Evolutionary conservation across 495 filamentous ascomycete genomes (phyloP), one percentile per base, ranked within the genome.

Genomic region (Aspergillus asperescens): DNA sequence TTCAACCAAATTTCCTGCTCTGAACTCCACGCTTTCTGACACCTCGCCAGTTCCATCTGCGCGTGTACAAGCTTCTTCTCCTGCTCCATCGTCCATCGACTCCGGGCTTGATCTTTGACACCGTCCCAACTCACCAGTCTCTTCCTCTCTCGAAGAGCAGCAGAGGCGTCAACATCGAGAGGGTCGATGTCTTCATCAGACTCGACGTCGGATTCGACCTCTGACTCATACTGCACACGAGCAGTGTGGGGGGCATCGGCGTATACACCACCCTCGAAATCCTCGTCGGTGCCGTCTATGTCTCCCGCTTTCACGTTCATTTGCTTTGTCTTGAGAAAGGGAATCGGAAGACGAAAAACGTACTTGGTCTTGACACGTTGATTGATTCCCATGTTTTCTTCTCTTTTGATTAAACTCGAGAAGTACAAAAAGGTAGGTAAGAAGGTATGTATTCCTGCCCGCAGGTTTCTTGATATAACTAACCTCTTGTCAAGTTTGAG

Each of bases 21-120:
- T 1, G 71, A 74, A 46, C 67, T 72, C 71, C 71, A 74, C 4
- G 71, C 69, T 44, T 67, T 74, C 45, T 74, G 71, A 55, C 71
- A 74, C 34, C 64, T 47, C 27, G 57, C 63, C 32, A 74, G 47
- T 39, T 74, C 59, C 12, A 50, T 55, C 46, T 61, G 44, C 1
- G 71, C 71, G 48, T 58, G 56, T 5, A 50, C 39, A 42, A 74
- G 58, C 41, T 70, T 59, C 2, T 50, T 52, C 37, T 74, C 71
- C 37, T 71, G 71, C 23, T 68, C 62, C 1, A 18, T 51, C 9
- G 69, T 70, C 71, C 71, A 74, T 19, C 66, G 66, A 34, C 52
- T 34, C 6, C 44, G 29, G 12, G 20, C 60, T 35, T 48, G 54
- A 43, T 59, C 66, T 16, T 63, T 59, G 27, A 72, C 57, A 57